These are phyloP conservation scores for Isoetes taiwanensis DNA, from an alignment of 75 land plant species.

Conservation along the genomic window DNA sequence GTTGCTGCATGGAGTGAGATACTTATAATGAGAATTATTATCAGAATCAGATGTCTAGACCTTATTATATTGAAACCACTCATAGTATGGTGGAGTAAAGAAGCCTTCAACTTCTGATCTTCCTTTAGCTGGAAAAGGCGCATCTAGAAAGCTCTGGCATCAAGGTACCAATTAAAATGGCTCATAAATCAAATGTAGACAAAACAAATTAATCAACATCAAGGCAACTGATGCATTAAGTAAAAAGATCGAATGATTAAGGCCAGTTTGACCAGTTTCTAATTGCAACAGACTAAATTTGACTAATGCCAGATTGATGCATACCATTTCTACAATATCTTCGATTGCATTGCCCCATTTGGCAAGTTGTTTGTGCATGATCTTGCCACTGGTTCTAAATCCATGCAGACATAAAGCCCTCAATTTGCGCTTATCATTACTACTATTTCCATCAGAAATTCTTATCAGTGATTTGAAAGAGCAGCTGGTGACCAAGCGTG, in stretches of 20 bases:
- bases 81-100: slow-evolving; percentile 13
- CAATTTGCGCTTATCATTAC: too few species aligned
- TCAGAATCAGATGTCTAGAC: background rate
- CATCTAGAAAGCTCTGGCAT: slow-evolving; percentile 11
- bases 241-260: too few species aligned
- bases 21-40: background rate
- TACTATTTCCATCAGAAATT: too few species aligned
- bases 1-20: background rate
- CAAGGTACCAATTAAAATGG: too few species aligned
- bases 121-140: slow-evolving; percentile 11
- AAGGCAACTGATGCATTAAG: too few species aligned
- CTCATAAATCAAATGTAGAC: too few species aligned
- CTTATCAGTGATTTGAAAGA: too few species aligned
- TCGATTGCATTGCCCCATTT: background rate
- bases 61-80: slow-evolving; percentile 19
- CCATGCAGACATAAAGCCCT: background rate
- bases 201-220: too few species aligned
- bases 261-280: too few species aligned
- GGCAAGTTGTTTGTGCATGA: background rate
- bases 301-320: too few species aligned
- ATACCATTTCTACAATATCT: background rate
- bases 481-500: too few species aligned
- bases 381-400: background rate
- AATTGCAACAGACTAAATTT: too few species aligned
- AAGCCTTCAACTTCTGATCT: background rate